Percentiles rank a stretch among this genome's conserved stretches.
These are phyloP conservation scores for Cercospora canescens DNA, from an alignment of 2,329 filamentous ascomycete species.

Conservation along the genomic window DNA sequence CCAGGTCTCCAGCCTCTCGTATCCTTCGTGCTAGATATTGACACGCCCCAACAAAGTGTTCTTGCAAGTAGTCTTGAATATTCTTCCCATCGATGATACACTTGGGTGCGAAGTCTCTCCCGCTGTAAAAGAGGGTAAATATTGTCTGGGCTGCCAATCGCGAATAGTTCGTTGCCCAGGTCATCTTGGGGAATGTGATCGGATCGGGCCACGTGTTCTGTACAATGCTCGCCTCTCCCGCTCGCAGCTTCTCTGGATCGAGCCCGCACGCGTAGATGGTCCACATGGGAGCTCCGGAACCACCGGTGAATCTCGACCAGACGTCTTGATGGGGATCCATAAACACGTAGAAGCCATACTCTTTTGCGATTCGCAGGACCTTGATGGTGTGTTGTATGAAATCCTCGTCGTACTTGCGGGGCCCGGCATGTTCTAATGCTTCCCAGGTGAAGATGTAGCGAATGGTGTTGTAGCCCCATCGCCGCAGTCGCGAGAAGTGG, in stretches of 20 bases:
- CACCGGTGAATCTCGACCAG: conserved; percentile 92
- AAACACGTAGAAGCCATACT: conserved; percentile 93
- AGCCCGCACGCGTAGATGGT: conserved; percentile 92
- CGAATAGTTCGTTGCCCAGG: conserved; percentile 97
- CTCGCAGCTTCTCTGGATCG: conserved; percentile 80
- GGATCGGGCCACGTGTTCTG: conserved; percentile 91
- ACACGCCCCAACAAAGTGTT: conserved; percentile 79
- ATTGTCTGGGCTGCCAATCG: conserved; percentile 84
- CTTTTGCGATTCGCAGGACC: conserved; percentile 77
- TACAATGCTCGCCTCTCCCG: conserved; percentile 87
- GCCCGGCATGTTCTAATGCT: conserved; percentile 90
- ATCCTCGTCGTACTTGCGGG: conserved; percentile 88
- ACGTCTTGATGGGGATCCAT: conserved; percentile 99
- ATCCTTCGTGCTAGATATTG: conserved; percentile 80
- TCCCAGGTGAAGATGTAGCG: conserved; percentile 99
- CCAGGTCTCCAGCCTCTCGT: conserved; percentile 83
- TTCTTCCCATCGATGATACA: conserved; percentile 93
- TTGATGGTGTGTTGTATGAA: conserved; percentile 92
- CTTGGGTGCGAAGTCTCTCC: conserved; percentile 89
- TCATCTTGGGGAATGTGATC: conserved; percentile 92
- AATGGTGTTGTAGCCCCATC: conserved; percentile 94
- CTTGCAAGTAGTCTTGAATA: conserved; percentile 92
- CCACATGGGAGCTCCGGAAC: conserved; percentile 96
- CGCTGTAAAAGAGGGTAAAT: conserved; percentile 92
- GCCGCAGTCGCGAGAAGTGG: conserved; percentile 82